Evolutionary conservation across 179 eudicot species (phyloP), one percentile per base, ranked within the genome.

Genomic region (Camellia oleifera): DNA sequence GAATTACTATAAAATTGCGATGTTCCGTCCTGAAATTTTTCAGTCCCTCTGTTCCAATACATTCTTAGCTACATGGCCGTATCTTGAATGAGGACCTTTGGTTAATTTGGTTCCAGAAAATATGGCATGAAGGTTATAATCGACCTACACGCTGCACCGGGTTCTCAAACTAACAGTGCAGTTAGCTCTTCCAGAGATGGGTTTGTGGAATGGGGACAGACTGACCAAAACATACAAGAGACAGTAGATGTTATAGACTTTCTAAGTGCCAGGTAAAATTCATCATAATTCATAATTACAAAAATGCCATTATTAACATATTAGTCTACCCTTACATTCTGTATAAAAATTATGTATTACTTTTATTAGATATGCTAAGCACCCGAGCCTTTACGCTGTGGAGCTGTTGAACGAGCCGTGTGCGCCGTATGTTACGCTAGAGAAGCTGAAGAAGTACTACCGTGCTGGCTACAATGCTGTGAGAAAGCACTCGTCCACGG

Each of bases 61-160:
- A 32, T 32, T 32, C 40, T 32, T 32, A 32, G 40, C 40, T 32
- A 32, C 40, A 32, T 32, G 40, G 40, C 40, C 40, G 40, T 32
- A 32, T 32, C 40, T 32, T 32, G 40, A 32, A 32, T 32, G 40
- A 32, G 40, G 40, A 32, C 40, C 40, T 32, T 32, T 32, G 40
- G 40, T 32, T 32, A 32, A 32, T 32, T 32, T 54, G 53, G 23
- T 50, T 70, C 78, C 86, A 92, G 97, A 68, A 89, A 90, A 80
- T 89, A 92, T 68, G 86, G 79, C 44, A 46, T 90, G 64, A 70
- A 87, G 82, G 92, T 90, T 2, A 90, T 94, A 69, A 72, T 92
- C 11, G 97, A 94, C 82, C 89, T 94, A 9, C 98, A 92, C 50
- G 95, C 94, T 62, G 95, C 95, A 77, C 93, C 94, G 0, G 95